Evolutionary conservation across 257 asterid species (phyloP).

Genomic region (Gentiana straminea): DNA sequence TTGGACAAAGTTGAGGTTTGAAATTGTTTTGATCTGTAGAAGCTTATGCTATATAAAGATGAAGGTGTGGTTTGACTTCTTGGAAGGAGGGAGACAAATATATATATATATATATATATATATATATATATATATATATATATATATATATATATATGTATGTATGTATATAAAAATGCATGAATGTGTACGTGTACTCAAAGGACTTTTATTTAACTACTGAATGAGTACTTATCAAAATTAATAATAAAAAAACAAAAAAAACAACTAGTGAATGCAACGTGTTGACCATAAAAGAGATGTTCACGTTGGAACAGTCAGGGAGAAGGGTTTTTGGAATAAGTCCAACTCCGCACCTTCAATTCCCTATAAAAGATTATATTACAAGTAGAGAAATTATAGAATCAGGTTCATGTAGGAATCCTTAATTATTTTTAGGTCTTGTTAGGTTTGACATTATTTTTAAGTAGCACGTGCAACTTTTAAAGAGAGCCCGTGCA

Average conservation of each 20-base stretch:
- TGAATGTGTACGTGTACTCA: no score
- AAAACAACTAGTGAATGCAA: not conserved
- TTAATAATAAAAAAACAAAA: not conserved
- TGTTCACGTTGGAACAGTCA: not conserved
- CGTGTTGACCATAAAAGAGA: not conserved
- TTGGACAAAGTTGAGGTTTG: not conserved
- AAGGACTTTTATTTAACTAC: not conserved
- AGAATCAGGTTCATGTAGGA: no score
- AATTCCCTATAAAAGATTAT: no score
- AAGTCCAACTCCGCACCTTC: not conserved
- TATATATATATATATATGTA: not conserved
- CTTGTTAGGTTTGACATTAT: no score
- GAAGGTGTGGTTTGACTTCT: no score
- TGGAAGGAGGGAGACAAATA: not conserved
- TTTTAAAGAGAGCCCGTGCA: no score
- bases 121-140: not conserved
- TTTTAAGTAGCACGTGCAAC: no score
- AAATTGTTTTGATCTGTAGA: not conserved
- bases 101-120: not conserved
- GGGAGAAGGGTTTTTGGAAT: not conserved
- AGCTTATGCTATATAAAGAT: no score
- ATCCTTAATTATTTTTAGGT: no score
- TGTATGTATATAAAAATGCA: not conserved
- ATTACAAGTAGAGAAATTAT: no score
- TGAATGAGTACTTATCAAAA: not conserved